Percentiles rank a stretch among this genome's conserved stretches.
Evolutionary conservation across 768 basidiomycete species (phyloP).

Genomic region (Lactifluus pinguis): DNA sequence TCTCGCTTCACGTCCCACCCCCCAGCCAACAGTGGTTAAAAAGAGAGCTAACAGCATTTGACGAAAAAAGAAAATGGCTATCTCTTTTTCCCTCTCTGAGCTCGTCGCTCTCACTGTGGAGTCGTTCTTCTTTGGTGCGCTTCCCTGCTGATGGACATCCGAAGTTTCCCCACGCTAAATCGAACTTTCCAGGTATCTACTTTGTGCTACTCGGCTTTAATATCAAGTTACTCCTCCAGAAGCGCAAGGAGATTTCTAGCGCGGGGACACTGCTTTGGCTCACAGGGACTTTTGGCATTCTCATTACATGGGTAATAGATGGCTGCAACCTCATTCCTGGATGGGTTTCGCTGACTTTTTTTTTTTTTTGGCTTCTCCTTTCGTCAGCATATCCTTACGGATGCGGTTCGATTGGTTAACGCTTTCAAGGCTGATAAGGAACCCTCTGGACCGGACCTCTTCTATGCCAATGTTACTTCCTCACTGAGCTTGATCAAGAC

Average conservation of each 20-base stretch:
- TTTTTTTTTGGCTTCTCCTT: no score
- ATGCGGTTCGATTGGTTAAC: constrained; percentile 21
- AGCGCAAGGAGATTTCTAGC: constrained; percentile 12
- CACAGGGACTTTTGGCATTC: constrained; percentile 3
- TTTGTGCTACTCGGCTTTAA: neutral
- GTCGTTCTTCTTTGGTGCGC: constrained; percentile 15
- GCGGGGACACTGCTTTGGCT: constrained; percentile 7
- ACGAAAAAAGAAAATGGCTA: constrained; percentile 4
- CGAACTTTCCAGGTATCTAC: constrained; percentile 10
- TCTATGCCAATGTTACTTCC: constrained; percentile 20
- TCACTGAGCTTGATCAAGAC: constrained; percentile 23
- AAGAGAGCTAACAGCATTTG: neutral
- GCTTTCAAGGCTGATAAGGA: constrained; percentile 21
- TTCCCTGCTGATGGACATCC: neutral
- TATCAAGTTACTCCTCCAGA: constrained; percentile 7
- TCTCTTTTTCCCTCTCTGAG: constrained; percentile 14
- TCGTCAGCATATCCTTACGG: constrained; percentile 22
- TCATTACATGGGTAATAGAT: constrained; percentile 17
- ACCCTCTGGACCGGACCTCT: constrained; percentile 16
- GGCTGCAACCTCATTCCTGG: neutral
- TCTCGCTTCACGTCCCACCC: neutral
- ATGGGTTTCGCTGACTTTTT: neutral
- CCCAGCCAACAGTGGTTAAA: neutral
- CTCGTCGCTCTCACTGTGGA: constrained; percentile 13
- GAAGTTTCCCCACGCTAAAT: neutral